Evolutionary conservation across 306 rosid genomes (phyloP).

Genomic region (Quercus parvula): DNA sequence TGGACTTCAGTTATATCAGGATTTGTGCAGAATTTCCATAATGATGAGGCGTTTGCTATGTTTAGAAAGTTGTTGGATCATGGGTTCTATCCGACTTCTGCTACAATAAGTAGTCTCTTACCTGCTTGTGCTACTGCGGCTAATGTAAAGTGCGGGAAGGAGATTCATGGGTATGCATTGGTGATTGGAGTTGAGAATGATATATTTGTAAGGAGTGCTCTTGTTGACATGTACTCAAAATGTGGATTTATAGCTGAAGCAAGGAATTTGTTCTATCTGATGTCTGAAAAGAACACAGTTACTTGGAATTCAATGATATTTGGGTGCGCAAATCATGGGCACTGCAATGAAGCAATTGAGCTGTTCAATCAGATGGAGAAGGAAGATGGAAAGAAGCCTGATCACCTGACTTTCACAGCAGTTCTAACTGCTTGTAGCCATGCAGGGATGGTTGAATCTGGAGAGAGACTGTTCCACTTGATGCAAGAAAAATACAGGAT

Average conservation of each 20-base stretch:
- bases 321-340: constrained; percentile 81
- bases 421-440: constrained; percentile 78
- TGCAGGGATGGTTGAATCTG: constrained; percentile 62
- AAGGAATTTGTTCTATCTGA: constrained; percentile 46
- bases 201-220: constrained; percentile 74
- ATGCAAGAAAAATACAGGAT: constrained; percentile 66
- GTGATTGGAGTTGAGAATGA: constrained; percentile 63
- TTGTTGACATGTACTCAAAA: constrained; percentile 89
- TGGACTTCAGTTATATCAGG: constrained; percentile 91
- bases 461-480: constrained; percentile 49
- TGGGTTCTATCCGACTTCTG: constrained; percentile 69
- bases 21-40: constrained; percentile 65
- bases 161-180: constrained; percentile 59
- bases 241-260: constrained; percentile 80
- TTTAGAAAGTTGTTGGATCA: constrained; percentile 56
- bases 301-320: constrained; percentile 89
- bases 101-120: constrained; percentile 68
- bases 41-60: constrained; percentile 52
- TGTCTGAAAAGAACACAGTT: constrained; percentile 60
- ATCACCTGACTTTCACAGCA: constrained; percentile 74
- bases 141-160: constrained; percentile 60
- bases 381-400: constrained; percentile 45
- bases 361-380: constrained; percentile 63
- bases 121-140: constrained; percentile 74
- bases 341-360: constrained; percentile 62